Base-by-base conservation (phyloP, 31 red algal genomes). In the Porphyra umbilicalis region DNA sequence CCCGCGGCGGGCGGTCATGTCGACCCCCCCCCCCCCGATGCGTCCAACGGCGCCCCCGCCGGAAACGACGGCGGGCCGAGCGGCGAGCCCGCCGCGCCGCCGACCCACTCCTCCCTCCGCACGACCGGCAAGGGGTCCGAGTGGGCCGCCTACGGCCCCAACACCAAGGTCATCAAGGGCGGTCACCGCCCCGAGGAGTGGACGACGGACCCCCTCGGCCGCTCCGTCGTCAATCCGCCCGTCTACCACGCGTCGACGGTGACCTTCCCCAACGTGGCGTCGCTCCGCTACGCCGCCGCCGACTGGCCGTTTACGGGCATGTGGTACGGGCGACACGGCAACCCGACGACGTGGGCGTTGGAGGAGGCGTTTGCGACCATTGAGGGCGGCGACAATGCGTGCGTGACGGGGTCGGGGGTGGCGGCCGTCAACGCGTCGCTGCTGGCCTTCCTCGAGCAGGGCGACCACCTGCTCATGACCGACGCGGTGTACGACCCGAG, bases 401-500 rank as follows among this genome's bases (percentile, higher is more conserved):
- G 96, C 84, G 67, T 88, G 9, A 90, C 89, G 20, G 81, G 90
- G 44, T 94, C 92, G 15, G 96, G 96, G 36, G 96, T 98, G 32
- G 96, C 96, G 35, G 96, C 96, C n/a, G 86, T 89, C 33, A 98
- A 98, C 75, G 96, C 92, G 32, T 32, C 96, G 35, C 33, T 98
- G 25, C 80, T 98, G 2, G 96, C 96, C 31, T 98, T 98, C 78
- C 84, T 98, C 29, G 77, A 88, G 77, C 33, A 89, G 38, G 92
- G 89, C 35, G 96, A 98, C 81, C 96, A 98, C 78, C 79, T 98
- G 35, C 81, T 98, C 34, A 88, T 98, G 35, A 94, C 92, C 8
- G 96, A 98, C 85, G 90, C 92, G 39, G 92, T 94, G 30, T 98
- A 98, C 82, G 96, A 98, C 39, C 96, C 96, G 13, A 95, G 92